phyloP scores from a whole-genome alignment of 1,139 yeast species.

The Geotrichum fermentans region DNA sequence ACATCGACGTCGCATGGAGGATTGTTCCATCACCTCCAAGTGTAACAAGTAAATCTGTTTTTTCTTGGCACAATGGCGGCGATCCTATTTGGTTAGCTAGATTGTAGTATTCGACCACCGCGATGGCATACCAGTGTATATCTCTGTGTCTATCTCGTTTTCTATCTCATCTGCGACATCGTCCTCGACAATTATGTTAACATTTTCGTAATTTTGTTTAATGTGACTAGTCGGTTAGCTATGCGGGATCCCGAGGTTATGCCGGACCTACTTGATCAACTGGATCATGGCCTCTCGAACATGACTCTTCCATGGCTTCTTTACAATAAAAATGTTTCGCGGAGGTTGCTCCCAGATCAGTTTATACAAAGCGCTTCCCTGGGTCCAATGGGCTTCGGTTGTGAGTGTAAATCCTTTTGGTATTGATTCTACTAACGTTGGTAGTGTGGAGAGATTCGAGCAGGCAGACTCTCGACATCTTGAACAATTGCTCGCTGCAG shows the following conservation, averaged over 20 bases:
- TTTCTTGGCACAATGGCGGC: conserved; percentile 24
- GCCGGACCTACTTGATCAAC: conserved; percentile 46
- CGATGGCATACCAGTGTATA: conserved; percentile 22
- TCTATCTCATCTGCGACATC: conserved; percentile 71
- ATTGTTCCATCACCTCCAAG: conserved; percentile 97
- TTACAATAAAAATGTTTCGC: conserved; percentile 69
- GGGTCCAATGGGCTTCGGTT: neutral
- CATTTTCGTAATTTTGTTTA: conserved; percentile 55
- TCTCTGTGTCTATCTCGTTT: conserved; percentile 38
- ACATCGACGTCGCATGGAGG: conserved; percentile 60
- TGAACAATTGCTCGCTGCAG: neutral
- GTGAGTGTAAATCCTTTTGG: no score
- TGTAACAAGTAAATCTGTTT: conserved; percentile 70
- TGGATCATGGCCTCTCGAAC: conserved; percentile 64
- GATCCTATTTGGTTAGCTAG: conserved; percentile 23
- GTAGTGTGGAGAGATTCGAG: conserved; percentile 15
- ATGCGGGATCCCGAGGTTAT: neutral
- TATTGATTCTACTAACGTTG: conserved; percentile 7
- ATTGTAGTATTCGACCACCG: conserved; percentile 19
- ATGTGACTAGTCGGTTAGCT: conserved; percentile 34
- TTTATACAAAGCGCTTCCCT: conserved; percentile 1
- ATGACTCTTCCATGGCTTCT: conserved; percentile 71
- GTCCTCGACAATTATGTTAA: conserved; percentile 70
- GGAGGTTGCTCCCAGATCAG: conserved; percentile 39
- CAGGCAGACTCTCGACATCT: conserved; percentile 9